Evolutionary conservation across 2,329 filamentous ascomycete species (phyloP).

Genomic region (Ustilaginoidea virens): DNA sequence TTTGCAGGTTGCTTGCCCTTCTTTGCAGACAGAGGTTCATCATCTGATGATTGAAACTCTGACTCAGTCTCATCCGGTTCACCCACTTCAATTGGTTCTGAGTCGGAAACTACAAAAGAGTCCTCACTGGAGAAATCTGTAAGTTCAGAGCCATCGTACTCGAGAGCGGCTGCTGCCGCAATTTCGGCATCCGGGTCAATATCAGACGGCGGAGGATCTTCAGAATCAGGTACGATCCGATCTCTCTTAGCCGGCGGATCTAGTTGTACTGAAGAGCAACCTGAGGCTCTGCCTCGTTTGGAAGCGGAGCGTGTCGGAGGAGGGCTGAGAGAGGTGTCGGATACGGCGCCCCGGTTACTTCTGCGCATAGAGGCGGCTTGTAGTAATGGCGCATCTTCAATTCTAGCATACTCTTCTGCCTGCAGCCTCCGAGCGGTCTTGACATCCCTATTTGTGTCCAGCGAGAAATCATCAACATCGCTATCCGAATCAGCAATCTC

Average conservation of each 20-base stretch:
- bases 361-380: slow-evolving; percentile 5
- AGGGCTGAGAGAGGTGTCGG: slow-evolving; percentile 3
- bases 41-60: slow-evolving; percentile 13
- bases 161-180: slow-evolving; percentile 11
- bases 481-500: slow-evolving; percentile 27
- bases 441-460: slow-evolving; percentile 13
- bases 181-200: slow-evolving; percentile 18
- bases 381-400: neutral
- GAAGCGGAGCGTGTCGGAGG: slow-evolving; percentile 4
- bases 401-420: slow-evolving; percentile 15
- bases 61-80: slow-evolving; percentile 1
- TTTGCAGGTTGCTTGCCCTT: slow-evolving; percentile 6
- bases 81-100: slow-evolving; percentile 7
- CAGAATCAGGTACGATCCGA: slow-evolving; percentile 15
- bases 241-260: slow-evolving; percentile 15
- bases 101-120: slow-evolving; percentile 7
- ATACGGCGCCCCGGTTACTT: neutral
- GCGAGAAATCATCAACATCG: slow-evolving; percentile 14
- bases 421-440: slow-evolving; percentile 19
- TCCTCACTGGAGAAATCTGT: slow-evolving; percentile 6
- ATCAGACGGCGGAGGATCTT: slow-evolving; percentile 9
- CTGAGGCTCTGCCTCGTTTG: slow-evolving; percentile 14
- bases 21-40: slow-evolving; percentile 13
- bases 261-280: slow-evolving; percentile 5
- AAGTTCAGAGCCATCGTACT: slow-evolving; percentile 5